Conservation (phyloP, 2,329 filamentous ascomycete species). For the Colletotrichum nymphaeae region DNA sequence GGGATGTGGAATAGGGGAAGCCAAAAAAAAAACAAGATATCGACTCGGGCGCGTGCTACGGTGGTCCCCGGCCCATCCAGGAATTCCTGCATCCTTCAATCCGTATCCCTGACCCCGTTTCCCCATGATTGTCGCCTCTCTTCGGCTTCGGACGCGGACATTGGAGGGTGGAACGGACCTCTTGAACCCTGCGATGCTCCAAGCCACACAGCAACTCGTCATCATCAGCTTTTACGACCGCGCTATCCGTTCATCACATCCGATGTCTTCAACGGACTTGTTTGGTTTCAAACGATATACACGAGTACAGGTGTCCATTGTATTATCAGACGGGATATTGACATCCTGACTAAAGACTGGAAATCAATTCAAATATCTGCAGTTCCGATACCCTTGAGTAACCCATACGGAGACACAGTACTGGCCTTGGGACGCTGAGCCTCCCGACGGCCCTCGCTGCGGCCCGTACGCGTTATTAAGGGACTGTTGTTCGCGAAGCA, state of each 20-base stretch:
- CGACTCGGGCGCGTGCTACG: neutral
- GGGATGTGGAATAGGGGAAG: conserved; percentile 25
- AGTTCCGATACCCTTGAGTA: neutral
- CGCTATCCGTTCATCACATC: conserved; percentile 10
- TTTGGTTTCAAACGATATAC: conserved; percentile 8
- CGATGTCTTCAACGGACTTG: neutral
- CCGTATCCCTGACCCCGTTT: conserved; percentile 6
- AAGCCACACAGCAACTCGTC: conserved; percentile 28
- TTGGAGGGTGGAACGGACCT: conserved; percentile 10
- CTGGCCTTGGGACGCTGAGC: neutral
- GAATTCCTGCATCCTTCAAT: neutral
- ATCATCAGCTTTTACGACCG: neutral
- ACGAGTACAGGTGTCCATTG: neutral
- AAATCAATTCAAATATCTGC: neutral
- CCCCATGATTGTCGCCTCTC: conserved; percentile 10
- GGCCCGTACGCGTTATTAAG: conserved; percentile 13
- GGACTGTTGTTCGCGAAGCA: conserved; percentile 3
- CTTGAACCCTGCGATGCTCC: conserved; percentile 16
- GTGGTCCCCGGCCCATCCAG: neutral
- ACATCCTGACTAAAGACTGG: too few relatives aligned
- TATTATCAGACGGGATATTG: neutral
- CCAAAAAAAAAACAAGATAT: conserved; percentile 4
- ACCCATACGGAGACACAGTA: neutral
- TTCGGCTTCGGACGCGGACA: conserved; percentile 7
- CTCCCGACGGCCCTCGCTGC: neutral